Percentiles rank a stretch among this genome's conserved stretches.
Evolutionary conservation across 352 stramenopile genomes (phyloP).

Genomic region (Globisporangium camurandrum): DNA sequence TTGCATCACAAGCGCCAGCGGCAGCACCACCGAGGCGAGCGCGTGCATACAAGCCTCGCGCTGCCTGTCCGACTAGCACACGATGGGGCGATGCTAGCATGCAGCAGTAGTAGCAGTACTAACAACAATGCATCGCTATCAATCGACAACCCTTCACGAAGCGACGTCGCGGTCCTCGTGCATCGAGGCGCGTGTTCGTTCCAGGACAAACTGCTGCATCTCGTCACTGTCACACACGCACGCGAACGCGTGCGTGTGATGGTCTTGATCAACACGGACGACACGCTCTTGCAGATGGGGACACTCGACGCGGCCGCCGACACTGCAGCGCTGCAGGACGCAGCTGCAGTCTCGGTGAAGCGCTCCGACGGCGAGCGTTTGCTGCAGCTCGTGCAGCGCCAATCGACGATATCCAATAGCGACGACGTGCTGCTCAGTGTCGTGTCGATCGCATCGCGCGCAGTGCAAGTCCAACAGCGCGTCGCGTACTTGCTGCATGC

Average conservation of each 20-base stretch:
- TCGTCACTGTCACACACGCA: neutral
- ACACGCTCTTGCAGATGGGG: conserved; percentile 19
- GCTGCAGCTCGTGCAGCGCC: conserved; percentile 7
- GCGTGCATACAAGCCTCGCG: neutral
- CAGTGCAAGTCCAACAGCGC: conserved; percentile 20
- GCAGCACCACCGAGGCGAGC: neutral
- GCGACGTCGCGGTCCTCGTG: no score
- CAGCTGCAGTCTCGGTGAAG: conserved; percentile 19
- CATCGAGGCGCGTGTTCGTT: conserved; percentile 33
- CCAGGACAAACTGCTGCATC: conserved; percentile 18
- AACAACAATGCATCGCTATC: conserved; percentile 1
- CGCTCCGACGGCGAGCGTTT: conserved; percentile 21
- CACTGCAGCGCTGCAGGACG: neutral
- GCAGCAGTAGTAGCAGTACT: neutral
- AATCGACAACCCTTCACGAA: no score
- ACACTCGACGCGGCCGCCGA: conserved; percentile 15
- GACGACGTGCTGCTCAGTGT: conserved; percentile 1
- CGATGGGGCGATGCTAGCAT: conserved; percentile 16
- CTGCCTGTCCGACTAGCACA: conserved; percentile 12
- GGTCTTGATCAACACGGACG: conserved; percentile 34
- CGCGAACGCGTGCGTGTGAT: conserved; percentile 11
- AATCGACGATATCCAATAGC: neutral
- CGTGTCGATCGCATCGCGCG: neutral
- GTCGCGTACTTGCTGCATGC: conserved; percentile 26
- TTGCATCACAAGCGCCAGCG: conserved; percentile 1